phyloP scores from a whole-genome alignment of 306 rosid genomes.

The Rubus parviflorus region DNA sequence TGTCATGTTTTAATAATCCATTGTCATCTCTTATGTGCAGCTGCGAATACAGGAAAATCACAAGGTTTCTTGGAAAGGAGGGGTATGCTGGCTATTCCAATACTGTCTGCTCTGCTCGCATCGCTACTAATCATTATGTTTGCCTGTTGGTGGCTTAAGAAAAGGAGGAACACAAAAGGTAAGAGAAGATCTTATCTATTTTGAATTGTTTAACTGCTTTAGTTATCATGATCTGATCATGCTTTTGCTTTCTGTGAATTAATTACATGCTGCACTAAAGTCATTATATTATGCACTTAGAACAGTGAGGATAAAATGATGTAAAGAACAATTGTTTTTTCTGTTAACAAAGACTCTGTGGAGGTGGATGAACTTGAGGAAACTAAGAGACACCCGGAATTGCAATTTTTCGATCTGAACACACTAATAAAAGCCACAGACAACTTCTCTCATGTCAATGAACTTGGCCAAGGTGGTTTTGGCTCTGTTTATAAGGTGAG shows the following conservation, averaged over 20 bases:
- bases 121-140: constrained; percentile 3
- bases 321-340: background rate
- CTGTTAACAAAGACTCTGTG: background rate
- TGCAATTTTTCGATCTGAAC: constrained; percentile 8
- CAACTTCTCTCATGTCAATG: background rate
- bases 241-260: background rate
- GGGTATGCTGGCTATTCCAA: background rate
- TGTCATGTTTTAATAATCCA: background rate
- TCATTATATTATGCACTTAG: background rate
- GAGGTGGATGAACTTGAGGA: constrained; percentile 12
- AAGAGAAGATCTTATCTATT: background rate
- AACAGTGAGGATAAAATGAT: background rate
- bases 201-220: background rate
- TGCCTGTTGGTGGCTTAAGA: constrained; percentile 14
- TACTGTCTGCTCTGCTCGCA: background rate
- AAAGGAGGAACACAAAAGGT: constrained; percentile 5
- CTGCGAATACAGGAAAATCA: background rate
- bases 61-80: constrained; percentile 3
- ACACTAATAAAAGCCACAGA: constrained; percentile 17
- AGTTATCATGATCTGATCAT: background rate
- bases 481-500: constrained; percentile 25
- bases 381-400: background rate
- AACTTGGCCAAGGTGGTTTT: constrained; percentile 26
- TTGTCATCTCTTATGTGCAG: constrained; percentile 5
- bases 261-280: background rate